phyloP scores from a whole-genome alignment of 2,329 filamentous ascomycete genomes.

The Fonsecaea pugnacius region DNA sequence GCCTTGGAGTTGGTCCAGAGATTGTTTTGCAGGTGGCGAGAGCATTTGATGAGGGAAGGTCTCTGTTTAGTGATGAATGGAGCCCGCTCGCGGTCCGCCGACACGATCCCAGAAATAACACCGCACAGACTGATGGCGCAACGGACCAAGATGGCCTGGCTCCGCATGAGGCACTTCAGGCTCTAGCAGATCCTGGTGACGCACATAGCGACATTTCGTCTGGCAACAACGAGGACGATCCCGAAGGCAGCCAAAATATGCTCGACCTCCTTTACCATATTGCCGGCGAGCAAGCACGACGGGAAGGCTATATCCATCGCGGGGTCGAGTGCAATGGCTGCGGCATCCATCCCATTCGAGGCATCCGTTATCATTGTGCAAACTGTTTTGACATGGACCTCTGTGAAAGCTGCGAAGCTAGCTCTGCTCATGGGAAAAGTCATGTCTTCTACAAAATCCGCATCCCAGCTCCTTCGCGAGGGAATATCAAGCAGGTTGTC shows the following conservation, averaged over 20 bases:
- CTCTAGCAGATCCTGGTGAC: constrained; percentile 43
- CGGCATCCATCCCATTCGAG: constrained; percentile 83
- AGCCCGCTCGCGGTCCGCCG: constrained; percentile 15
- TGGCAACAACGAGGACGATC: constrained; percentile 44
- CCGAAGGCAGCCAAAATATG: constrained; percentile 71
- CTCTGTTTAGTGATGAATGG: constrained; percentile 18
- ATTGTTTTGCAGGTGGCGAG: constrained; percentile 23
- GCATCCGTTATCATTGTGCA: constrained; percentile 88
- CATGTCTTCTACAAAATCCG: constrained; percentile 97
- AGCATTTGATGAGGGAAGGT: constrained; percentile 22
- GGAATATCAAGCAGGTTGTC: constrained; percentile 76
- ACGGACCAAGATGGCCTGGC: constrained; percentile 21
- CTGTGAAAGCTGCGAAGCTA: constrained; percentile 84
- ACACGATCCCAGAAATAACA: constrained; percentile 1
- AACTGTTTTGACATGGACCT: constrained; percentile 97
- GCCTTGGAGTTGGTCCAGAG: constrained; percentile 18
- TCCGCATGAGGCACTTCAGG: constrained; percentile 26
- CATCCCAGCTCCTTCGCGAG: constrained; percentile 71
- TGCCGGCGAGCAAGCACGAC: constrained; percentile 85
- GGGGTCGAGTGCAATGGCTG: constrained; percentile 93
- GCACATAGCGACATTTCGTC: constrained; percentile 51
- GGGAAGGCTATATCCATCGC: constrained; percentile 87
- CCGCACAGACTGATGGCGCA: constrained; percentile 22
- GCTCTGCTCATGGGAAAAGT: constrained; percentile 76
- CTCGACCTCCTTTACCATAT: constrained; percentile 87